These are phyloP conservation scores for Trametes sp. DNA, from an alignment of 1,284 basidiomycete species.

Conservation along the genomic window DNA sequence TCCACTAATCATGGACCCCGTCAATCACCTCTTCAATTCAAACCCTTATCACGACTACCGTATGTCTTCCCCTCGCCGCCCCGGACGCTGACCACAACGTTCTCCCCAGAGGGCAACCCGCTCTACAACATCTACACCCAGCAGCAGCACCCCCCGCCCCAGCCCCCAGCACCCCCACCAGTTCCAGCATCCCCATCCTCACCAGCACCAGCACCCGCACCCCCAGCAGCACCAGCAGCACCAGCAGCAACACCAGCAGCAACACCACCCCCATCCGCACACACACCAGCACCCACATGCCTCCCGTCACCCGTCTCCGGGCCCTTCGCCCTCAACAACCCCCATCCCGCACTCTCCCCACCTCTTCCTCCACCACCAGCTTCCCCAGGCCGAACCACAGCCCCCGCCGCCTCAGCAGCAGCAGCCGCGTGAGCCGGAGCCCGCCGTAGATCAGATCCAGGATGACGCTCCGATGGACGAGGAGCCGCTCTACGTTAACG, in stretches of 20 bases:
- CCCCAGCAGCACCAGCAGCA: conserved; percentile 33
- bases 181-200: conserved; percentile 25
- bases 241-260: conserved; percentile 39
- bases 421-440: conserved; percentile 38
- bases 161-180: conserved; percentile 28
- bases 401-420: conserved; percentile 24
- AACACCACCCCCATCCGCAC: conserved; percentile 20
- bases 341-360: conserved; percentile 36
- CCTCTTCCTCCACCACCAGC: conserved; percentile 39
- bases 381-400: conserved; percentile 25
- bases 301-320: conserved; percentile 59
- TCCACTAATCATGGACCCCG: conserved; percentile 60
- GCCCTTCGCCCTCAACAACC: conserved; percentile 21
- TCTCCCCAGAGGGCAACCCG: conserved; percentile 19
- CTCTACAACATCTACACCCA: conserved; percentile 39
- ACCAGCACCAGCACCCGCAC: conserved; percentile 21
- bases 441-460: conserved; percentile 44
- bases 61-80: conserved; percentile 32
- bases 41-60: conserved; percentile 59
- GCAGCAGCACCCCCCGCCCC: conserved; percentile 31
- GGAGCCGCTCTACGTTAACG: conserved; percentile 96
- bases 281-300: conserved; percentile 36
- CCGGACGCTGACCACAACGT: conserved; percentile 1
- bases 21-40: conserved; percentile 70
- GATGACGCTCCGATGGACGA: conserved; percentile 72